Base-by-base conservation (phyloP, 108 stramenopile genomes). In the Cyclotella cryptica region DNA sequence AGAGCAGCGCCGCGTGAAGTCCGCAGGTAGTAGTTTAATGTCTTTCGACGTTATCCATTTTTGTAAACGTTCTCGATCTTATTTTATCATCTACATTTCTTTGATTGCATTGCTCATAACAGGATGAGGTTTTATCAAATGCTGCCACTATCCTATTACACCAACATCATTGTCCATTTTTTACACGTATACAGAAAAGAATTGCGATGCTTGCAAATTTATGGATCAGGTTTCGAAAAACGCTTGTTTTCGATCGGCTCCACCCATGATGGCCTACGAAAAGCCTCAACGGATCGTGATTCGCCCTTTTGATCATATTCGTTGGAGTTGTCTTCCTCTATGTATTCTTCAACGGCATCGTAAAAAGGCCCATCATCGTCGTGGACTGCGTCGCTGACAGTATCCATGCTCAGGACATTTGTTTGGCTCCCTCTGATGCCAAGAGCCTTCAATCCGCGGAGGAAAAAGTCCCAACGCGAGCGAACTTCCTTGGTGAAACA, bases 161-260 rank as follows among this genome's bases (percentile, higher is more conserved):
- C 35, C 6, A 6, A 24, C 24, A 57, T 57, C 55, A 26, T 57
- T 8, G 1, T 5, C 24, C 24, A 24, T 24, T 24, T n/a, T 19
- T 57, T 57, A 57, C 24, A 8, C 55, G 5, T 26, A 12, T 24
- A 3, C 12, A 24, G 22, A 57, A 24, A 1, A 13, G n/a, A 17
- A 7, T 49, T 19, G 19, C 17, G 1, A 49, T 49, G 3, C 49
- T n/a, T 49, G n/a, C n/a, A n/a, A n/a, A n/a, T n/a, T n/a, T n/a
- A 57, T 26, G 55, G 55, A 26, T 57, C 55, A 26, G 55, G 55
- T 26, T 57, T 57, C 19, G 55, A 19, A 57, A 57, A 57, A 2
- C 55, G 55, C 55, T 24, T 57, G 24, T 21, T 1, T 7, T 26
- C 55, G 4, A 57, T 21, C 14, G 12, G 30, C 18, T 61, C 14